Evolutionary conservation across 495 filamentous ascomycete genomes (phyloP).

Genomic region (Parathielavia hyrcaniae): DNA sequence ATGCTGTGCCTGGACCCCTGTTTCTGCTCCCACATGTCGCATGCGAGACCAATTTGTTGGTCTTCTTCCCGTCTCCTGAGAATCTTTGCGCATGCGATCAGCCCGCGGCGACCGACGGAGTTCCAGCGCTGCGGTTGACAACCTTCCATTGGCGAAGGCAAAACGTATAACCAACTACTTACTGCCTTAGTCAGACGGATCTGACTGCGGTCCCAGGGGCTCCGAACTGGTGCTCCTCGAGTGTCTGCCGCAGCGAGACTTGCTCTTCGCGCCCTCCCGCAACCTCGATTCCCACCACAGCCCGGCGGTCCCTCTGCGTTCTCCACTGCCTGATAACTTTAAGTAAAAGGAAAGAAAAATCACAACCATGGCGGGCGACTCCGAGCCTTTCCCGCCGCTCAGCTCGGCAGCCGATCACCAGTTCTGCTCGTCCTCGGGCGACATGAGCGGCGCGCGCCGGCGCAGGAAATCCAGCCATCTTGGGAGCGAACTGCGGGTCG

Average conservation of each 20-base stretch:
- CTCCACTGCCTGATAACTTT: background rate
- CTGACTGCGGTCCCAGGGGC: background rate
- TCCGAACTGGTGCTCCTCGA: background rate
- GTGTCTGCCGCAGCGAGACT: background rate
- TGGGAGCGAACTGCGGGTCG: conserved; percentile 39
- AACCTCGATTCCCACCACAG: background rate
- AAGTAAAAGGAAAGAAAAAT: background rate
- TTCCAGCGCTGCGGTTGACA: background rate
- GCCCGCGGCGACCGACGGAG: background rate
- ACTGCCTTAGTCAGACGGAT: background rate
- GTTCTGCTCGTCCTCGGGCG: conserved; percentile 21
- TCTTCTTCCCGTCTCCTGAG: background rate
- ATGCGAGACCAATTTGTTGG: background rate
- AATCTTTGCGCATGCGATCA: background rate
- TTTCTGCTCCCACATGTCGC: background rate
- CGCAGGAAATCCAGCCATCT: conserved; percentile 47
- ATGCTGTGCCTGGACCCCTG: background rate
- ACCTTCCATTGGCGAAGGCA: background rate
- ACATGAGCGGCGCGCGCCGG: conserved; percentile 34
- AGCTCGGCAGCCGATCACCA: conserved; percentile 40
- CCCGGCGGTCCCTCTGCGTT: background rate
- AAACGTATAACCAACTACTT: too few species aligned
- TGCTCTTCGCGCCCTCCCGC: background rate
- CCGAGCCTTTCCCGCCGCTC: conserved; percentile 45
- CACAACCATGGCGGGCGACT: conserved; percentile 19